Conservation (phyloP, 257 asterid genomes). For the Nicotiana obtusifolia region DNA sequence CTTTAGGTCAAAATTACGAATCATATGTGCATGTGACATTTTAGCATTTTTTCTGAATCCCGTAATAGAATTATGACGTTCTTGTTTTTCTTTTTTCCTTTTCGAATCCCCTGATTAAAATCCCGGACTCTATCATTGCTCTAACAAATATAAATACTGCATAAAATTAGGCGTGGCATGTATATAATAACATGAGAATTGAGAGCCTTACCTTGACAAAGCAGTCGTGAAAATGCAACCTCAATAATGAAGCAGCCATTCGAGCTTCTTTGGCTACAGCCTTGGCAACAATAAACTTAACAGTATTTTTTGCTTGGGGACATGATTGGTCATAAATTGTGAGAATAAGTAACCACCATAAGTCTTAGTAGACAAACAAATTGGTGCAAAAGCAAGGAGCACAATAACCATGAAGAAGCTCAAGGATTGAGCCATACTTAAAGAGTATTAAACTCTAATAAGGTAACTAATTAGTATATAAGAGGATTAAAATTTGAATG, state of each 20-base stretch:
- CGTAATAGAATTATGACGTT: background rate
- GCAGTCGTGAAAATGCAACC: slow-evolving; percentile 94
- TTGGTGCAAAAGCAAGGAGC: slow-evolving; percentile 50
- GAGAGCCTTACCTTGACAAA: slow-evolving; percentile 70
- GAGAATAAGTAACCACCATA: slow-evolving; percentile 63
- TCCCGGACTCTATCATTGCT: background rate
- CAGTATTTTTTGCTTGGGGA: slow-evolving; percentile 56
- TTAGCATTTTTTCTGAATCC: background rate
- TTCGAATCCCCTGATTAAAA: background rate
- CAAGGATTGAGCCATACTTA: slow-evolving; percentile 34
- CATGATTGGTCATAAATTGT: slow-evolving; percentile 71
- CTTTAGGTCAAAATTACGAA: background rate
- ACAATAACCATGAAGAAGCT: slow-evolving; percentile 30
- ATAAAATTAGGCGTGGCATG: background rate
- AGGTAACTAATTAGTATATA: background rate
- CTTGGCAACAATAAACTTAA: slow-evolving; percentile 58
- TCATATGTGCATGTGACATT: background rate
- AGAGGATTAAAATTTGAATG: background rate
- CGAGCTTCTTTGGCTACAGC: slow-evolving; percentile 77
- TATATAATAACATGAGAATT: background rate
- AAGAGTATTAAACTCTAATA: background rate
- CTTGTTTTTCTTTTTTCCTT: background rate
- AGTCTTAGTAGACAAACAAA: slow-evolving; percentile 37
- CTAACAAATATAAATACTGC: background rate
- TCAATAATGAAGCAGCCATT: slow-evolving; percentile 85